Evolutionary conservation across 148 eudicot genomes (phyloP), one percentile per base, ranked within the genome.

Genomic region (Talinum fruticosum): DNA sequence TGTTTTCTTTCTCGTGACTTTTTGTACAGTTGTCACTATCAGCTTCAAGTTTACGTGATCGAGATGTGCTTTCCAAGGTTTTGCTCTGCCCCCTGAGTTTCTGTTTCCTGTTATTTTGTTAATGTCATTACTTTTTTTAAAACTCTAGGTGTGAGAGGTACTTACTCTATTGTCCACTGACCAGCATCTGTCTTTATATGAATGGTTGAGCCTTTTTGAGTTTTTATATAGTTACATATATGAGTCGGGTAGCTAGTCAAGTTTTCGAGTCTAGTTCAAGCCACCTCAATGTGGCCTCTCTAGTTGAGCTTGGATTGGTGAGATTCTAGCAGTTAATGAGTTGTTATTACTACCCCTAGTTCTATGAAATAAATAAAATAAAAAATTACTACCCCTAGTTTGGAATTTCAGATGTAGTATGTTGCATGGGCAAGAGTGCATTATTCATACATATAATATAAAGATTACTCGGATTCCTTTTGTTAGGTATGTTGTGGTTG

Each of bases 41-140:
- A 57, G 97, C 95, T 79, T 79, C 97, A 81, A 84, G 90, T 78
- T 88, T 96, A 75, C 89, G 90, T 76, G 91, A 96, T 76, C 84
- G 89, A 51, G 97, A 96, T 79, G 85, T 91, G 82, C 88, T 96
- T 84, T 96, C 97, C 71, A 93, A 93, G 99, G 99, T 94, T 83
- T n/a, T 76, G 93, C 68, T 80, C 65, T 77, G 79, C 74, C 66
- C 24, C 34, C 32, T 33, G 19, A 77, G 1, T 13, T 23, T 78
- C 66, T 75, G 26, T 75, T 19, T 38, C 35, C 32, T 71, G 16
- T 64, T 66, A 24, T 35, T 79, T 33, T 57, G 26, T 21, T 19
- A 23, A 61, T 44, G 24, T 41, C 19, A 34, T 37, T 12, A 44
- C 54, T 38, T 74, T 33, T 30, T 13, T 34, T 54, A 75, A 8